Evolutionary conservation across 257 asterid genomes (phyloP), one percentile per base, ranked within the genome.

Genomic region (Coffea eugenioides): DNA sequence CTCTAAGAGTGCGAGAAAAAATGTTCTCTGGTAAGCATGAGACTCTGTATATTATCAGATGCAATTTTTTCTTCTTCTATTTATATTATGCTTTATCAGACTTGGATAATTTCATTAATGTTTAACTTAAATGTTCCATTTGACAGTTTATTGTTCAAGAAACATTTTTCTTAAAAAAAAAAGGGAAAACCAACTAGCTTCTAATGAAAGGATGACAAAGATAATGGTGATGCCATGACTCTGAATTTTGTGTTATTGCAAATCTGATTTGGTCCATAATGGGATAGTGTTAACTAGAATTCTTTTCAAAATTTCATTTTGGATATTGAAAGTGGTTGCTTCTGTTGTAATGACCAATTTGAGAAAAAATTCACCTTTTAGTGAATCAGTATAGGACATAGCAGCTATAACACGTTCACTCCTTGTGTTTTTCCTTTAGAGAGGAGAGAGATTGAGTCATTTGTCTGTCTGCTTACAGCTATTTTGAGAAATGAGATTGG

Each of bases 401-500:
- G 75, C 48, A 45, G 39, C 39, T 45, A 34, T 13, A 45, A 71
- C 48, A 27, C 31, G 20, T 49, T 49, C 64, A 72, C 3, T 72
- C 20, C 39, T 27, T 21, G 34, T 49, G 43, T 46, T 43, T 25
- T 73, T 0, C 52, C 20, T 16, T 54, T 46, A 3, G 67, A 31
- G 39, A 12, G 45, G 41, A 73, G 49, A 34, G 16, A 27, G 48
- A 52, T 54, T 73, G 15, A 73, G 39, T 64, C 66, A 43, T 25
- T 54, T 70, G 39, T 71, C 39, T 64, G 25, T 54, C 73, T 83
- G 8, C 25, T 73, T 87, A 94, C 94, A 95, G 99, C 98, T 75
- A 95, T 95, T 91, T 82, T 95, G 90, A 90, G 92, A 80, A 95
- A 95, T 65, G 99, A 95, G 90, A 91, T 93, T 52, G 99, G 97